Percentiles rank a stretch among this genome's conserved stretches.
Evolutionary conservation across 2,329 filamentous ascomycete species (phyloP).

Genomic region (Iodosphaeria phyllophila): DNA sequence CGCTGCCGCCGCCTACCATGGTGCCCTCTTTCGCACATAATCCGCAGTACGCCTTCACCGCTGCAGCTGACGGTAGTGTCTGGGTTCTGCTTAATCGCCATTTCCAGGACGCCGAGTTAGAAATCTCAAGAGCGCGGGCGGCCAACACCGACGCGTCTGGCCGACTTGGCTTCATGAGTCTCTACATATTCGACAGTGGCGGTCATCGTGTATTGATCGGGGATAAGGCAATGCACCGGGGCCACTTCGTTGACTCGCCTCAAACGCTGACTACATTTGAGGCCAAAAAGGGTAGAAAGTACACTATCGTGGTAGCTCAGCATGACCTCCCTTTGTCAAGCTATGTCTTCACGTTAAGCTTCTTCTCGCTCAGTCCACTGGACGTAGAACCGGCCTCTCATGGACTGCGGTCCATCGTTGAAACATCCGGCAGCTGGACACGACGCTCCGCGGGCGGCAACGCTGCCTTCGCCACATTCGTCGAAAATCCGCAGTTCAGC

Average conservation of each 20-base stretch:
- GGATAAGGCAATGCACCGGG: conserved; percentile 52
- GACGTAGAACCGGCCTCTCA: conserved; percentile 41
- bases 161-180: conserved; percentile 65
- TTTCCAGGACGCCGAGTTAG: conserved; percentile 51
- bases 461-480: conserved; percentile 55
- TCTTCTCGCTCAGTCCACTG: conserved; percentile 52
- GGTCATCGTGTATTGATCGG: conserved; percentile 58
- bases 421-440: conserved; percentile 53
- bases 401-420: conserved; percentile 36
- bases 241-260: conserved; percentile 83
- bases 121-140: conserved; percentile 27
- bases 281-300: conserved; percentile 20
- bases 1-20: conserved; percentile 28
- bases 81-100: conserved; percentile 83
- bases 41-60: conserved; percentile 53
- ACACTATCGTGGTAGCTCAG: conserved; percentile 54
- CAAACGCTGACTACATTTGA: conserved; percentile 73
- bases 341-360: conserved; percentile 76
- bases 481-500: conserved; percentile 74
- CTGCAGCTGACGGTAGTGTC: conserved; percentile 37
- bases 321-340: conserved; percentile 53
- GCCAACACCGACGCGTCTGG: conserved; percentile 20
- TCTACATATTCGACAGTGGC: conserved; percentile 58
- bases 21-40: conserved; percentile 42
- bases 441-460: conserved; percentile 70